Base-by-base conservation (phyloP, 1,139 yeast species). In the Ogataea hybrid region DNA sequence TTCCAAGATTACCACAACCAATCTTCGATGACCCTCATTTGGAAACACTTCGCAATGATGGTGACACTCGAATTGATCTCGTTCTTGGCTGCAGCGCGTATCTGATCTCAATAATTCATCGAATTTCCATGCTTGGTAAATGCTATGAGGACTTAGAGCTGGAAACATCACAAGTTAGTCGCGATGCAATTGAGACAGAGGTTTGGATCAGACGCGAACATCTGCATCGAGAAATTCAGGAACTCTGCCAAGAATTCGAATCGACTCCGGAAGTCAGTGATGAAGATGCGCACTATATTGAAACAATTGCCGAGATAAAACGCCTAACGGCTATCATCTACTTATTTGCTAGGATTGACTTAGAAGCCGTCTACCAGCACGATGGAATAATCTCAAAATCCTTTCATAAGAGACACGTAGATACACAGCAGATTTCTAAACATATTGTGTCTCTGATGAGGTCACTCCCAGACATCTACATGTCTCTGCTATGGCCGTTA, bases 41-140 rank as follows among this genome's bases (percentile, higher is more conserved):
- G 28, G 61, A 60, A 36, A 51, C 44, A 28, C 31, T 44, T 22
- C 28, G 28, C 18, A 38, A 61, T 39, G 66, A 66, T 41, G 41
- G 47, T 25, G 70, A 66, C 42, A 58, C 58, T 2, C 50, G 53
- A 28, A 67, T 68, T 12, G 72, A 68, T 44, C 44, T 65, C 31
- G 65, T 68, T 23, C 51, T 67, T 27, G 72, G 71, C 1, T 66
- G 70, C 43, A 60, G 68, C 2, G 70, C 72, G 1, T 63, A 57
- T 48, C 49, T 68, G 22, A 53, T 68, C 6, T 56, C 68, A 8
- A 37, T 66, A 6, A 59, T 68, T 10, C 67, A 67, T 42, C 56
- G 62, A 15, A 63, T 63, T 8, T 61, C 71, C 0, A 59, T 56
- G 8, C 52, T 68, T n/a, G 71, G 70, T 0, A 62, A 63, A 29